These are phyloP conservation scores for Geum urbanum DNA, from an alignment of 306 rosid species.

Conservation along the genomic window DNA sequence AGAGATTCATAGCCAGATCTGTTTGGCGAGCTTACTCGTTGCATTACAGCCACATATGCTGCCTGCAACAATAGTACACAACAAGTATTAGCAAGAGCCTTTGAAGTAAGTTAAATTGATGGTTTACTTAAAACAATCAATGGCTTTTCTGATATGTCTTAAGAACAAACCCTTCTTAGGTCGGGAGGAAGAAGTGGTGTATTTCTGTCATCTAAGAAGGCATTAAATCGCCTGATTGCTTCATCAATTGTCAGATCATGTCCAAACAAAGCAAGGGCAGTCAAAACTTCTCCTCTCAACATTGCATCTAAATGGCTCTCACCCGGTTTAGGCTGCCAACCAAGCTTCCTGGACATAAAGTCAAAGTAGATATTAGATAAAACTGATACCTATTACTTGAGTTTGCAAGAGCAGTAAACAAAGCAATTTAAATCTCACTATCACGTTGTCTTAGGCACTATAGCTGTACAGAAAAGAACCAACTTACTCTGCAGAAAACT, in stretches of 20 bases:
- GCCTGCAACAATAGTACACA: slow-evolving; percentile 53
- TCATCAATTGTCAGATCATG: slow-evolving; percentile 69
- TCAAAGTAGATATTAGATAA: not conserved
- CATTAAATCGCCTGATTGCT: slow-evolving; percentile 69
- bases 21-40: slow-evolving; percentile 45
- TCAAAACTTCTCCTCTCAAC: slow-evolving; percentile 94
- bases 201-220: slow-evolving; percentile 71
- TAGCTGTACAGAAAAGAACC: not conserved
- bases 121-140: not conserved
- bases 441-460: not conserved
- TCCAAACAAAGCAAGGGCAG: slow-evolving; percentile 68
- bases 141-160: not conserved
- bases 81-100: slow-evolving; percentile 23
- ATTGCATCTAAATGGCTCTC: slow-evolving; percentile 70
- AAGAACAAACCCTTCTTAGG: slow-evolving; percentile 61
- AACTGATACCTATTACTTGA: not conserved
- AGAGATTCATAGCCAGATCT: slow-evolving; percentile 67
- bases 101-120: slow-evolving; percentile 10
- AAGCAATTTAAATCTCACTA: not conserved
- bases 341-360: slow-evolving; percentile 66
- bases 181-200: slow-evolving; percentile 88
- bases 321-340: slow-evolving; percentile 78
- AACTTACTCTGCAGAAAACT: slow-evolving; percentile 76
- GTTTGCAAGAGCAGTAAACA: not conserved
- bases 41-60: slow-evolving; percentile 80